Percentiles rank a stretch among this genome's conserved stretches.
Evolutionary conservation across 202 grass and related monocot species (phyloP).

Genomic region (Carex arenaria): DNA sequence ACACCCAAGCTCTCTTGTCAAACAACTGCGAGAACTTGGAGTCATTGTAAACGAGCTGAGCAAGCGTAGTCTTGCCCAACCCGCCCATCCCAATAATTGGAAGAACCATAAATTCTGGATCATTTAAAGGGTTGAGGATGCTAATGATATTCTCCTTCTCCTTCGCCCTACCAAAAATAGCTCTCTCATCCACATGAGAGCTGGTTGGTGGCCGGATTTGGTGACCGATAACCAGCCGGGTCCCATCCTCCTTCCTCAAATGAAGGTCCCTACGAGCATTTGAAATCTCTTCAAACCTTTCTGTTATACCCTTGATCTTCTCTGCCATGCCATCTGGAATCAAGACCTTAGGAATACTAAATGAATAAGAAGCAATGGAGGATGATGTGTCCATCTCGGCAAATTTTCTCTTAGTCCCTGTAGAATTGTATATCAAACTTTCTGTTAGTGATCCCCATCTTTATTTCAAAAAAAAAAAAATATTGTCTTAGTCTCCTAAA

Average conservation of each 20-base stretch:
- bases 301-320: not conserved
- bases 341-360: not conserved
- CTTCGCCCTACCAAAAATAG: not conserved
- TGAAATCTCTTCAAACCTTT: not conserved
- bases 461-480: too few relatives aligned
- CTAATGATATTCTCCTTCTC: not conserved
- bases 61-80: constrained; percentile 26
- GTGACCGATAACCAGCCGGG: not conserved
- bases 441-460: not conserved
- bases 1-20: constrained; percentile 16
- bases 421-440: not conserved
- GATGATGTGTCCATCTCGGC: not conserved
- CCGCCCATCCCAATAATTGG: constrained; percentile 34
- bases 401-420: constrained; percentile 3
- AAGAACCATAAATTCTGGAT: not conserved
- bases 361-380: not conserved
- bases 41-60: constrained; percentile 23
- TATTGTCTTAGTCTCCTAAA: not conserved
- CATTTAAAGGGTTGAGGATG: not conserved
- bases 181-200: not conserved
- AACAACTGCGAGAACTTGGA: not conserved
- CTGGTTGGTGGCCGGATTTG: constrained; percentile 1
- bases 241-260: not conserved
- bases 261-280: too few relatives aligned
- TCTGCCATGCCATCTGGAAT: not conserved